A percentile compares a stretch with the other conserved stretches of the same genome.
Evolutionary conservation across 2,329 filamentous ascomycete genomes (phyloP).

Genomic region (Biscogniauxia mediterranea): DNA sequence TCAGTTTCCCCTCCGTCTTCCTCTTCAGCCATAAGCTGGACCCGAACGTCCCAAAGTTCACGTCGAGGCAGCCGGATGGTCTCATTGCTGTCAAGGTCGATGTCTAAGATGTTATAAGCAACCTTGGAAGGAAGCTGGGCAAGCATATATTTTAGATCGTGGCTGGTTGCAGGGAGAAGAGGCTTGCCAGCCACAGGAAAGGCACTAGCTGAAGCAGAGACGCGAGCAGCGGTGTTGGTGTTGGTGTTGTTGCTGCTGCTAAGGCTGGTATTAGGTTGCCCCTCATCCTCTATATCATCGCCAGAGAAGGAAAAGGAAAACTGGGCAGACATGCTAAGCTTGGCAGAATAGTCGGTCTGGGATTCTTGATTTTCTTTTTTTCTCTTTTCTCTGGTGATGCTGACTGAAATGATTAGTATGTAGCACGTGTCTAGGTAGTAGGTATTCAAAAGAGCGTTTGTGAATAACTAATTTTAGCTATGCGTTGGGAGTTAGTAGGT

Average conservation of each 20-base stretch:
- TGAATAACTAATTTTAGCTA: background rate
- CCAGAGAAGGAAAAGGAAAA: constrained; percentile 63
- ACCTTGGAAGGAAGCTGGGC: constrained; percentile 68
- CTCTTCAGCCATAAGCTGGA: constrained; percentile 78
- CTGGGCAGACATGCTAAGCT: constrained; percentile 34
- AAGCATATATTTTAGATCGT: constrained; percentile 52
- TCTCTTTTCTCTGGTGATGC: background rate
- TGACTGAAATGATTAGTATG: background rate
- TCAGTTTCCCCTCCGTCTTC: constrained; percentile 45
- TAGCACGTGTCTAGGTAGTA: too few relatives aligned
- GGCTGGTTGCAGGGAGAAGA: constrained; percentile 53
- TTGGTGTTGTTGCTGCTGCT: constrained; percentile 14
- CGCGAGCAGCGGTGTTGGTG: constrained; percentile 19
- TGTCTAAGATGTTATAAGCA: constrained; percentile 61
- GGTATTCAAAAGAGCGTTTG: background rate
- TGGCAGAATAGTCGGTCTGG: background rate
- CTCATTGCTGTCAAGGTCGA: constrained; percentile 58
- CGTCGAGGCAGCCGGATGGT: constrained; percentile 63
- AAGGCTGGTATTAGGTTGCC: constrained; percentile 30
- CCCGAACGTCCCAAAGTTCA: constrained; percentile 77
- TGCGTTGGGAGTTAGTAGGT: background rate
- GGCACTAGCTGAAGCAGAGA: constrained; percentile 41
- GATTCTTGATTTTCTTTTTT: too few relatives aligned
- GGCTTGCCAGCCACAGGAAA: constrained; percentile 63
- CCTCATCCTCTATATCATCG: constrained; percentile 60